These are phyloP conservation scores for Plectosphaerella plurivora DNA, from an alignment of 2,329 filamentous ascomycete species.

Conservation along the genomic window DNA sequence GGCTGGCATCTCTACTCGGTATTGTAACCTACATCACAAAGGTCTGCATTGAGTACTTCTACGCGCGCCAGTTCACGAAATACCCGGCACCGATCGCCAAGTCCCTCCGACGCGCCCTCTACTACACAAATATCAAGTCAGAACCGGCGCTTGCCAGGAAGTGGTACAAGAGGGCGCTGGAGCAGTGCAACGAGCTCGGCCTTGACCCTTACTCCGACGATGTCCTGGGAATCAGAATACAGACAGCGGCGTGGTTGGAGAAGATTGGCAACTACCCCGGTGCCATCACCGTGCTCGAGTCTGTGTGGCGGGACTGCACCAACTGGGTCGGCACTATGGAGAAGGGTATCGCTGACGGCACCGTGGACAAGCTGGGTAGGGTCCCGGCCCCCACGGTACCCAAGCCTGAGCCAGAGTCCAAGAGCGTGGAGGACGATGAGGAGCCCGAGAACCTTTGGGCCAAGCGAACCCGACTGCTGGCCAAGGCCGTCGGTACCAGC, in stretches of 20 bases:
- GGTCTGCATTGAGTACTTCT: conserved; percentile 52
- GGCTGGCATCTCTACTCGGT: conserved; percentile 26
- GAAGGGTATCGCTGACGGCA: conserved; percentile 40
- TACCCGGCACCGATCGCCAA: conserved; percentile 69
- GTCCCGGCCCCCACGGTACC: conserved; percentile 24
- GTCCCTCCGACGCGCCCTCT: conserved; percentile 77
- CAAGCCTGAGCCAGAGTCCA: background rate
- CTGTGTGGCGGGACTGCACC: conserved; percentile 65
- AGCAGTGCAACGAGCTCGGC: conserved; percentile 65
- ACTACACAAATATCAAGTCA: conserved; percentile 74
- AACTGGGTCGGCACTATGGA: conserved; percentile 56
- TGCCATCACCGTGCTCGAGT: conserved; percentile 73
- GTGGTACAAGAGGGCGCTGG: conserved; percentile 77
- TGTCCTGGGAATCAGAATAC: conserved; percentile 82
- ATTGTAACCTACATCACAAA: conserved; percentile 32
- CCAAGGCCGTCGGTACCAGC: conserved; percentile 69
- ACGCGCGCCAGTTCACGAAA: conserved; percentile 48
- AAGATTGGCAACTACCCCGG: conserved; percentile 65
- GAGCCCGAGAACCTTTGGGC: conserved; percentile 46
- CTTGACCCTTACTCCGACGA: conserved; percentile 91
- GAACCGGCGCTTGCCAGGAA: conserved; percentile 75
- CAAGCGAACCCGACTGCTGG: conserved; percentile 63
- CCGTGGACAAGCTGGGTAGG: conserved; percentile 28
- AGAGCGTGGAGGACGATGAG: conserved; percentile 7
- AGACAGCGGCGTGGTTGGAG: conserved; percentile 76